These are phyloP conservation scores for Penicillium desertorum DNA, from an alignment of 495 filamentous ascomycete species.

Conservation along the genomic window DNA sequence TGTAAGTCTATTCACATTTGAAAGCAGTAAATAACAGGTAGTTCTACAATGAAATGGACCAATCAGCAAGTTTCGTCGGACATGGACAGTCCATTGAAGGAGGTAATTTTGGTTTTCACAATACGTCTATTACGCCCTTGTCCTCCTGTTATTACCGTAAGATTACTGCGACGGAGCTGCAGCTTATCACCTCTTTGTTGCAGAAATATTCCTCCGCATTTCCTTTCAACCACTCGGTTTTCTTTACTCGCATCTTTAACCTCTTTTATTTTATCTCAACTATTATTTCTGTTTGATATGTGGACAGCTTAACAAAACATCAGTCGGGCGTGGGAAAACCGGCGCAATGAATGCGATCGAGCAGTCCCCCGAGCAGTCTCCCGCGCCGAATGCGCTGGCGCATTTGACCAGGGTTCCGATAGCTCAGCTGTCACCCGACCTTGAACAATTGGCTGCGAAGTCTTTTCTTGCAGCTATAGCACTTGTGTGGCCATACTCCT, in stretches of 20 bases:
- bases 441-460: constrained; percentile 30
- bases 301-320: constrained; percentile 6
- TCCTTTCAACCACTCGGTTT: constrained; percentile 5
- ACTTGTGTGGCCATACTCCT: constrained; percentile 89
- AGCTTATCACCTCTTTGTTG: constrained; percentile 9
- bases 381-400: constrained; percentile 25
- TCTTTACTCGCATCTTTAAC: background rate
- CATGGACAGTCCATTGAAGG: background rate
- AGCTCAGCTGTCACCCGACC: constrained; percentile 62
- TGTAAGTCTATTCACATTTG: background rate
- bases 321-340: constrained; percentile 22
- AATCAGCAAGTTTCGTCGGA: background rate
- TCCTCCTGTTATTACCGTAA: background rate
- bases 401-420: constrained; percentile 56
- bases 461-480: constrained; percentile 70
- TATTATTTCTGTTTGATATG: constrained; percentile 2
- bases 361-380: constrained; percentile 12
- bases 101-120: background rate
- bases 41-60: background rate
- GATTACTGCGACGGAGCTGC: background rate
- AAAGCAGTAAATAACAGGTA: background rate
- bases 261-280: background rate
- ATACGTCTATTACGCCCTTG: background rate
- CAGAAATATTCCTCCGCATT: constrained; percentile 1
- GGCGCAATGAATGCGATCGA: constrained; percentile 36